Conservation (phyloP, 1,139 yeast genomes). For the Taphrina communis region DNA sequence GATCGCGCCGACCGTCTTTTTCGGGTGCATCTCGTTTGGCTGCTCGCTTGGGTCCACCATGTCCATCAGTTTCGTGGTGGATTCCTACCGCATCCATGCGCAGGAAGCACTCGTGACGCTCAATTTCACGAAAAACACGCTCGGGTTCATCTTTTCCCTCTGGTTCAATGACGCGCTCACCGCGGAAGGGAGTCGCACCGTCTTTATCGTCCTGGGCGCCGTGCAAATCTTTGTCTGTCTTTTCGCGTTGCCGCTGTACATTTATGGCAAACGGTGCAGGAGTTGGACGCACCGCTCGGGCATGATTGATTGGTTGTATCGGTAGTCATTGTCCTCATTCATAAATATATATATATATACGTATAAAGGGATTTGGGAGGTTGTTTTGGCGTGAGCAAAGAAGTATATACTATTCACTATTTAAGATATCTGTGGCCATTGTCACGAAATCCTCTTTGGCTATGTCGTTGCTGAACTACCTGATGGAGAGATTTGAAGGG, state of each 20-base stretch:
- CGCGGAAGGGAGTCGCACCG: slow-evolving; percentile 56
- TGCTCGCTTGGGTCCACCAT: slow-evolving; percentile 67
- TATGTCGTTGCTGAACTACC: too few relatives aligned
- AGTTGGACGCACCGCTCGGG: slow-evolving; percentile 39
- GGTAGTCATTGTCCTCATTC: not conserved
- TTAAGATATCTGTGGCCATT: not conserved
- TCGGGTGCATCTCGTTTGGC: slow-evolving; percentile 65
- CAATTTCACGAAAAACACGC: slow-evolving; percentile 61
- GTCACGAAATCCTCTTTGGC: too few relatives aligned
- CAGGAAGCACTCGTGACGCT: slow-evolving; percentile 65
- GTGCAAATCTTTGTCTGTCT: slow-evolving; percentile 60
- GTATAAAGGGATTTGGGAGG: not conserved
- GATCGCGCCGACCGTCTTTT: slow-evolving; percentile 65
- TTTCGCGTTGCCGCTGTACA: slow-evolving; percentile 61
- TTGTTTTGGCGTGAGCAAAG: not conserved
- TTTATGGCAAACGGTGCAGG: slow-evolving; percentile 62
- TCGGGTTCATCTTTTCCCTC: slow-evolving; percentile 63
- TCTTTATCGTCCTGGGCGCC: slow-evolving; percentile 63
- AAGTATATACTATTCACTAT: not conserved
- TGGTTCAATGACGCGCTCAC: slow-evolving; percentile 61
- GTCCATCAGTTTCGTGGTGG: slow-evolving; percentile 66
- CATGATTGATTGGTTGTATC: slow-evolving; percentile 51
- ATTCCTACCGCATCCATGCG: slow-evolving; percentile 62
- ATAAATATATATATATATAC: too few relatives aligned
- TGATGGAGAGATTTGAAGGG: too few relatives aligned